These are phyloP conservation scores for Tylopilus subfusipes DNA, from an alignment of 768 basidiomycete species.

Conservation along the genomic window DNA sequence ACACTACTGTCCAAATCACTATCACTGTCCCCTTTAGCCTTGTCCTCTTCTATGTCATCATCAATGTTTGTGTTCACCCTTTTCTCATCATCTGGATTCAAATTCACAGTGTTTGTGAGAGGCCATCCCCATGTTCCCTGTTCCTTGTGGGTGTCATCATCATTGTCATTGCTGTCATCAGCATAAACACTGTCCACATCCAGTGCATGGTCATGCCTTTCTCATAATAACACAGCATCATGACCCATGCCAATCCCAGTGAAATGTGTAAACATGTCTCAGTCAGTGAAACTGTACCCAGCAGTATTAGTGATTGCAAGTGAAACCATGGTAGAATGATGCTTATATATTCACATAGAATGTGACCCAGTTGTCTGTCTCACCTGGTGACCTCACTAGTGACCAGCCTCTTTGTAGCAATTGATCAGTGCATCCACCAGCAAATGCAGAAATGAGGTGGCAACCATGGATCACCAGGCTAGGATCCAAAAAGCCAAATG, in stretches of 20 bases:
- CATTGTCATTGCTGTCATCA: not conserved
- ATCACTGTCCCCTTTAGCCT: no score
- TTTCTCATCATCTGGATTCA: no score
- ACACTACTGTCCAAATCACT: no score
- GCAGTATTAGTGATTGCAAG: no score
- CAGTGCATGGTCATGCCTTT: not conserved
- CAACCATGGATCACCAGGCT: no score
- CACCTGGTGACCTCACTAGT: not conserved
- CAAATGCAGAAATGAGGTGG: not conserved
- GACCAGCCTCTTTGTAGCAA: not conserved
- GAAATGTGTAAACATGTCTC: slow-evolving; percentile 6
- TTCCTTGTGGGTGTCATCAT: no score
- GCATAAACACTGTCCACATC: not conserved
- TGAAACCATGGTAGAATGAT: not conserved
- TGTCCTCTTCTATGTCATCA: no score
- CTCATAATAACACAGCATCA: not conserved
- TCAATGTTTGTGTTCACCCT: no score
- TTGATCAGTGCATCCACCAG: not conserved
- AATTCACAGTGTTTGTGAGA: no score
- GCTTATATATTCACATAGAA: not conserved
- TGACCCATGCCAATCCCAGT: slow-evolving; percentile 4
- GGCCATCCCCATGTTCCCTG: no score
- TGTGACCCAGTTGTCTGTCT: not conserved
- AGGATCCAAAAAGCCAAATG: no score
- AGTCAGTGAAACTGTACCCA: not conserved